Conservation (phyloP, 192 early-diverging fungal genomes). For the Paraglomus brasilianum region DNA sequence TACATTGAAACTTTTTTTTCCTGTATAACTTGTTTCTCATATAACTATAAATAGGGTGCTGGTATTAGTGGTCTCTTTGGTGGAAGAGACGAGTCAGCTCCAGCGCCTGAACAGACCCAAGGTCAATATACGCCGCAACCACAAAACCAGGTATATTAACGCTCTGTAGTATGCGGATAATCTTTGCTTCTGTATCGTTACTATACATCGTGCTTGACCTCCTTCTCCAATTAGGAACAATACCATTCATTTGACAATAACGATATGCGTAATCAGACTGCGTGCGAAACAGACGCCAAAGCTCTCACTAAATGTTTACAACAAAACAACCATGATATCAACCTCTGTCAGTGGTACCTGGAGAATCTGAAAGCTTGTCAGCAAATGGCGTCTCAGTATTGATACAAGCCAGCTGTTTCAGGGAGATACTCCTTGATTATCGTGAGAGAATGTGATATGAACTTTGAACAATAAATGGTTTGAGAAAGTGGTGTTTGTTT, state of each 20-base stretch:
- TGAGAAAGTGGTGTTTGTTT: too few species aligned
- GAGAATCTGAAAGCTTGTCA: slow-evolving; percentile 93
- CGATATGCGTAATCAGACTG: slow-evolving; percentile 35
- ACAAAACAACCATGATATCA: slow-evolving; percentile 73
- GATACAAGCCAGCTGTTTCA: neutral
- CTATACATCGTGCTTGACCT: too few species aligned
- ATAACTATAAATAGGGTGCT: slow-evolving; percentile 12
- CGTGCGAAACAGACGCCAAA: slow-evolving; percentile 75
- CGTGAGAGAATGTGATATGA: too few species aligned
- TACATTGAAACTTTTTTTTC: too few species aligned
- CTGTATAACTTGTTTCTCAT: too few species aligned
- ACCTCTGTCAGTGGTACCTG: slow-evolving; percentile 85
- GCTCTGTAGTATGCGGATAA: neutral
- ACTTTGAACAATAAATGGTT: too few species aligned
- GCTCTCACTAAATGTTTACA: slow-evolving; percentile 88
- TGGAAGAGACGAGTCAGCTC: slow-evolving; percentile 38
- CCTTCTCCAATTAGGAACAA: slow-evolving; percentile 47
- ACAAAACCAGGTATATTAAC: neutral
- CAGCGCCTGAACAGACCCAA: slow-evolving; percentile 31
- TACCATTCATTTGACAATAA: slow-evolving; percentile 30
- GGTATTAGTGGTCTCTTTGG: slow-evolving; percentile 49
- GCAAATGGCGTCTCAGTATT: slow-evolving; percentile 47
- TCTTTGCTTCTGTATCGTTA: too few species aligned
- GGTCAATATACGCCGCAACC: slow-evolving; percentile 11
- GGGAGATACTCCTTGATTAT: neutral